Evolutionary conservation across 139 green algal genomes (phyloP), one percentile per base, ranked within the genome.

Genomic region (Desmodesmus armatus): DNA sequence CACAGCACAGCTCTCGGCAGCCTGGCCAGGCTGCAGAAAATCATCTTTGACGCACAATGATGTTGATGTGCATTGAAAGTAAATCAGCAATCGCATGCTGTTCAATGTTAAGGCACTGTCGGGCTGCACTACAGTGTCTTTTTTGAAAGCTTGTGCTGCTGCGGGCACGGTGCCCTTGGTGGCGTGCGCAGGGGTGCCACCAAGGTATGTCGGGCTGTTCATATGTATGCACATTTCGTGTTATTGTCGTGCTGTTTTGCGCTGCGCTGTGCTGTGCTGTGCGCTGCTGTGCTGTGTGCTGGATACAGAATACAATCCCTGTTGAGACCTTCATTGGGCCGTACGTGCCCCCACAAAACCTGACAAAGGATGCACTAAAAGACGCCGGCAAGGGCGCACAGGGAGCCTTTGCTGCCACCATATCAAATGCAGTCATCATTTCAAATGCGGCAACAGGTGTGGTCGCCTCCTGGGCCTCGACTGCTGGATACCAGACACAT

Each of bases 271-370:
- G n/a, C n/a, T n/a, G n/a, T n/a, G n/a, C n/a, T n/a, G n/a, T n/a
- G n/a, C n/a, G n/a, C n/a, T n/a, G n/a, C n/a, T n/a, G n/a, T n/a
- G n/a, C n/a, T n/a, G n/a, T n/a, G n/a, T n/a, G n/a, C n/a, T n/a
- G n/a, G n/a, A n/a, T n/a, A n/a, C n/a, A n/a, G 71, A 29, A 78
- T 7, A 53, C n/a, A 9, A 49, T 69, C 15, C 69, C 78, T 0
- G 13, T 78, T 11, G 29, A 55, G 2, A n/a, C 70, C n/a, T 90
- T 90, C 62, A 58, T 90, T 39, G 87, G 87, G 11, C 77, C 82
- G 21, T 88, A 86, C 65, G 29, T 60, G 4, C 58, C 77, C 19
- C 87, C 87, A 15, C 33, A 69, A 27, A 31, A 83, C 9, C 62
- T 90, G 37, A 80, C 5, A 17, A 51, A 60, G 31, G 69, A 62